Evolutionary conservation across 2,329 filamentous ascomycete species (phyloP), one percentile per base, ranked within the genome.

Genomic region (Clathrospora elynae): DNA sequence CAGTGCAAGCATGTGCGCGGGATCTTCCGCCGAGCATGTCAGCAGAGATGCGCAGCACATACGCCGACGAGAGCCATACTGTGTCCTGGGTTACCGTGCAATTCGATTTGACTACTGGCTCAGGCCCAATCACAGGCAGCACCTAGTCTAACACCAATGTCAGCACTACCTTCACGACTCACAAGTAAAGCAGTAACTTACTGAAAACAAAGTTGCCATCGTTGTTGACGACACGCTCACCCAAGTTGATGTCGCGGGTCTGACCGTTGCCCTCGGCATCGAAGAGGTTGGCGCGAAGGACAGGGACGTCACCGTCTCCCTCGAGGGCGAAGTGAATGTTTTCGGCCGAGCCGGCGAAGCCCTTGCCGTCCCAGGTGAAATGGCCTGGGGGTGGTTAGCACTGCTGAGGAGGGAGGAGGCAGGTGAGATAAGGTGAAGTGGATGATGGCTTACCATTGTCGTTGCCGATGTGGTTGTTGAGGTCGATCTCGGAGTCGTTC

Each of bases 181-280:
- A n/a, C n/a, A n/a, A n/a, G n/a, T n/a, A 28, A n/a, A 28, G 13
- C 8, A 6, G 4, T 8, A 17, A 44, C 46, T 25, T 45, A 59
- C 56, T 49, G 44, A 47, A 62, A 14, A 25, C 29, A 24, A 62
- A 62, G 13, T 55, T 18, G 45, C 81, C 81, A 53, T 78, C 61
- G 13, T 75, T 54, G 66, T 84, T 84, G 45, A 66, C 64, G 39
- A 84, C 72, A 45, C 77, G 71, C 73, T 82, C 78, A 2, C 74
- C 62, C 5, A 84, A 73, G 70, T 84, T 83, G 51, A 84, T 51
- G 53, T 84, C 73, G 24, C 71, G 65, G 5, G 64, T 44, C 2
- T 68, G 44, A 1, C 43, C 38, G 12, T 80, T 68, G 25, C 78
- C 79, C 0, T 78, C 68, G 1, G 62, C 34, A 20, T 74, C 71